phyloP scores from a whole-genome alignment of 2,329 filamentous ascomycete species.

The Colletotrichum spinosum region DNA sequence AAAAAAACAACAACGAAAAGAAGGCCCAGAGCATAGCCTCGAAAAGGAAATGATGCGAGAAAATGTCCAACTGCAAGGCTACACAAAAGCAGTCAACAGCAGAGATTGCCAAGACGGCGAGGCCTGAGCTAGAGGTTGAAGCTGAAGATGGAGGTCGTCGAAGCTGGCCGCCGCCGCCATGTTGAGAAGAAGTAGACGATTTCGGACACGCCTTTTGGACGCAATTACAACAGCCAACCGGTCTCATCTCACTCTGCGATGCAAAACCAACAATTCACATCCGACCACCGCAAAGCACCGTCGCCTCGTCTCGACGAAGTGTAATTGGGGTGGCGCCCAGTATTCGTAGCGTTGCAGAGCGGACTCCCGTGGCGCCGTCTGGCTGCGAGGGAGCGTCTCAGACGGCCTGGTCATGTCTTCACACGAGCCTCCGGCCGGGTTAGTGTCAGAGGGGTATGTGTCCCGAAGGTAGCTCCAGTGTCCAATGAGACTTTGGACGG shows the following conservation, averaged over 20 bases:
- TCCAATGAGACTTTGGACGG: slow-evolving; percentile 1
- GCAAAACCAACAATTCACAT: not conserved
- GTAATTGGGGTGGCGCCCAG: slow-evolving; percentile 26
- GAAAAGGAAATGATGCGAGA: too few relatives aligned
- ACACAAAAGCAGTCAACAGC: too few relatives aligned
- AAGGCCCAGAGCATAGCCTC: too few relatives aligned
- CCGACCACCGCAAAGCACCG: not conserved
- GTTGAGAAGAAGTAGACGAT: slow-evolving; percentile 2
- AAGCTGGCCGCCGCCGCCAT: not conserved
- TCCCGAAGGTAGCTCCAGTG: not conserved
- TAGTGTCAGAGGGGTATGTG: slow-evolving; percentile 5
- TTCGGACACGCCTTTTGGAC: not conserved
- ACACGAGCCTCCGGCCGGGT: slow-evolving; percentile 22
- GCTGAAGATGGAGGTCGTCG: slow-evolving; percentile 12
- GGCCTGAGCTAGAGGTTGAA: not conserved
- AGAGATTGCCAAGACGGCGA: too few relatives aligned
- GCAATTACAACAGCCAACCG: slow-evolving; percentile 12
- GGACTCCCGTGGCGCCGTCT: slow-evolving; percentile 22
- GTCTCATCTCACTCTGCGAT: slow-evolving; percentile 16
- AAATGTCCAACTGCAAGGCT: too few relatives aligned
- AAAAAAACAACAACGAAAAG: too few relatives aligned
- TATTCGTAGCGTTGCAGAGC: slow-evolving; percentile 15
- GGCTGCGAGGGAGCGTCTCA: slow-evolving; percentile 26
- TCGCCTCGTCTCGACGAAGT: not conserved
- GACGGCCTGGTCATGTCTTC: slow-evolving; percentile 18